These are phyloP conservation scores for Fusarium tuaranense DNA, from an alignment of 2,329 filamentous ascomycete species.

Conservation along the genomic window DNA sequence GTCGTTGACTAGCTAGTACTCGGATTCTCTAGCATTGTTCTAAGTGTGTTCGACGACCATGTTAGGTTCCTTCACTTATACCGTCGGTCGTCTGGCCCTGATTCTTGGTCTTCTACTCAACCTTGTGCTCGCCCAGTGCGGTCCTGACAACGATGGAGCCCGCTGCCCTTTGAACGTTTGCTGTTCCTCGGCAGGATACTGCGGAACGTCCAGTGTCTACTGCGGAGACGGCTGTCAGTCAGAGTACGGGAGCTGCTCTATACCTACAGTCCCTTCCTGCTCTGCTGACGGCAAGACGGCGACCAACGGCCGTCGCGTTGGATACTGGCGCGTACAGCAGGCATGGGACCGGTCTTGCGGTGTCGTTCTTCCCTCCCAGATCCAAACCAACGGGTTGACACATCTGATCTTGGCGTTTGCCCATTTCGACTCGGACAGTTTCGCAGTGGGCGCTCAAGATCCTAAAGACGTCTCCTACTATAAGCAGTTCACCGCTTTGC, in stretches of 20 bases:
- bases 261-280: slow-evolving; percentile 8
- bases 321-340: slow-evolving; percentile 14
- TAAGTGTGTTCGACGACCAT: not conserved
- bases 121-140: slow-evolving; percentile 2
- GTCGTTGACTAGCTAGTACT: not conserved
- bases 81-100: slow-evolving; percentile 4
- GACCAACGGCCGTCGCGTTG: slow-evolving; percentile 6
- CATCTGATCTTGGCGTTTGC: slow-evolving; percentile 15
- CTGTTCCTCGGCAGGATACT: slow-evolving; percentile 2
- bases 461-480: slow-evolving; percentile 4
- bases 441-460: not conserved
- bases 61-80: not conserved
- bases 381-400: slow-evolving; percentile 7
- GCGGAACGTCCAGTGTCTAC: slow-evolving; percentile 2
- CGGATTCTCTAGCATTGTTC: not conserved
- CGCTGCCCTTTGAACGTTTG: slow-evolving; percentile 7
- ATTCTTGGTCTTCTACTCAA: not conserved
- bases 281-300: not conserved
- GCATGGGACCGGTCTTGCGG: slow-evolving; percentile 11
- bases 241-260: slow-evolving; percentile 7
- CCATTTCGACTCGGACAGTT: not conserved
- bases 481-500: slow-evolving; percentile 10
- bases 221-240: slow-evolving; percentile 14
- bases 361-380: slow-evolving; percentile 11
- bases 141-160: slow-evolving; percentile 7